Percentiles rank a stretch among this genome's conserved stretches.
Evolutionary conservation across 352 stramenopile species (phyloP).

Genomic region (Phytophthora syringae): DNA sequence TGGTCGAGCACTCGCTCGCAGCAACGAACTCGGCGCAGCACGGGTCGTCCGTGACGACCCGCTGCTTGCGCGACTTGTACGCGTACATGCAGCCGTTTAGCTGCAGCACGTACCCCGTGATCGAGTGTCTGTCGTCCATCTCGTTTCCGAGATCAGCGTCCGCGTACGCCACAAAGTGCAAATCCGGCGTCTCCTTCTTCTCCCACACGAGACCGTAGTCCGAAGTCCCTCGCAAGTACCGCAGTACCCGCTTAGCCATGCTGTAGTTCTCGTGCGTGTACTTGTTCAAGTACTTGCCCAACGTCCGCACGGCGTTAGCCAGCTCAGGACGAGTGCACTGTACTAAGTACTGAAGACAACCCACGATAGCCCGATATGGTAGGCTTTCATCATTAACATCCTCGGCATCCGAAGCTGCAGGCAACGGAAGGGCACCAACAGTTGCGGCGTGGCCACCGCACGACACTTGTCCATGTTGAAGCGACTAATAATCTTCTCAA

Average conservation of each 20-base stretch:
- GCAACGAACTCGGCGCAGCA: constrained; percentile 12
- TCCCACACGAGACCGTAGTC: constrained; percentile 2
- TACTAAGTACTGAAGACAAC: constrained; percentile 9
- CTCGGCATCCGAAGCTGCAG: neutral
- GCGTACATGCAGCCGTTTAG: constrained; percentile 1
- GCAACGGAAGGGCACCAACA: neutral
- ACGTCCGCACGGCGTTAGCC: neutral
- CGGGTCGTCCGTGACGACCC: constrained; percentile 6
- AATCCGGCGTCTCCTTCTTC: neutral
- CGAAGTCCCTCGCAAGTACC: constrained; percentile 1
- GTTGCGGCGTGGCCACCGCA: neutral
- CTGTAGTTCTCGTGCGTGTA: neutral
- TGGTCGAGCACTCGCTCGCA: constrained; percentile 8
- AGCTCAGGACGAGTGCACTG: neutral
- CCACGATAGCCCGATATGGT: neutral
- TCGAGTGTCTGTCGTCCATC: constrained; percentile 1
- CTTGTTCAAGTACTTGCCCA: neutral
- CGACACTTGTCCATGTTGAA: neutral
- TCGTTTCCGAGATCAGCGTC: constrained; percentile 4
- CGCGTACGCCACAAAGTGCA: constrained; percentile 1
- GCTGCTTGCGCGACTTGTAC: constrained; percentile 3
- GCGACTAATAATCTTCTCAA: neutral
- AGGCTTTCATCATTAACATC: neutral
- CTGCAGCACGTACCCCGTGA: constrained; percentile 9
- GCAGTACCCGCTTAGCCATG: constrained; percentile 2